Conservation (phyloP, 805 yeast species). For the Suhomyces prunicola region DNA sequence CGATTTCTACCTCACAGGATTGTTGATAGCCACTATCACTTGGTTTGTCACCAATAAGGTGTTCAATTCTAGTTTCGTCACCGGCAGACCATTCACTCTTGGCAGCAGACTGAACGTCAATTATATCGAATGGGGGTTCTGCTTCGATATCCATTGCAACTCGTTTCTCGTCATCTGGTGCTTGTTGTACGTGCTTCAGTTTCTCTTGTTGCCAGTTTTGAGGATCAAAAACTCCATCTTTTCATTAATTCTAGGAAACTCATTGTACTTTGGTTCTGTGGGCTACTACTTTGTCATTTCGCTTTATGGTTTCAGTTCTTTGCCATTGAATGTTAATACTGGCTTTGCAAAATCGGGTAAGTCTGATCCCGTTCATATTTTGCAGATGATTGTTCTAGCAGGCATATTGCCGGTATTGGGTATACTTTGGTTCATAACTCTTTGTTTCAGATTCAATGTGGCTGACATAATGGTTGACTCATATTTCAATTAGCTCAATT, state of each 20-base stretch:
- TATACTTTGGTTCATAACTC: conserved; percentile 53
- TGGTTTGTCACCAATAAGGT: conserved; percentile 72
- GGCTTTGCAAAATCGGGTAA: conserved; percentile 4
- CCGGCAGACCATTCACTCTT: conserved; percentile 14
- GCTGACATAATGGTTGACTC: conserved; percentile 59
- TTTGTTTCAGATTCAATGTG: conserved; percentile 68
- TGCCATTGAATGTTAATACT: conserved; percentile 31
- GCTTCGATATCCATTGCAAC: conserved; percentile 92
- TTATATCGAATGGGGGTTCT: conserved; percentile 85
- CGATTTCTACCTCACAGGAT: conserved; percentile 74
- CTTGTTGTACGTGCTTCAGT: conserved; percentile 68
- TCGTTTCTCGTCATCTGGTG: conserved; percentile 83
- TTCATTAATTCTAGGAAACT: conserved; percentile 72
- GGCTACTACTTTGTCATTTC: conserved; percentile 77
- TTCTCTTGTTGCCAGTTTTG: conserved; percentile 68
- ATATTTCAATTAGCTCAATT: conserved; percentile 31
- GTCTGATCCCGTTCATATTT: conserved; percentile 41
- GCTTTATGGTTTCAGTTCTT: conserved; percentile 73
- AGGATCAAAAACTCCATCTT: conserved; percentile 58
- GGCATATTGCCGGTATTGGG: conserved; percentile 63
- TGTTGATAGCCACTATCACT: conserved; percentile 62
- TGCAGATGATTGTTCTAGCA: conserved; percentile 58
- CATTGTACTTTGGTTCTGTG: conserved; percentile 69
- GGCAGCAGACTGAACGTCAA: conserved; percentile 21
- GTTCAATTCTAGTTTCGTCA: conserved; percentile 37